Conservation (phyloP, 768 basidiomycete genomes). For the Tricholoma terreum region DNA sequence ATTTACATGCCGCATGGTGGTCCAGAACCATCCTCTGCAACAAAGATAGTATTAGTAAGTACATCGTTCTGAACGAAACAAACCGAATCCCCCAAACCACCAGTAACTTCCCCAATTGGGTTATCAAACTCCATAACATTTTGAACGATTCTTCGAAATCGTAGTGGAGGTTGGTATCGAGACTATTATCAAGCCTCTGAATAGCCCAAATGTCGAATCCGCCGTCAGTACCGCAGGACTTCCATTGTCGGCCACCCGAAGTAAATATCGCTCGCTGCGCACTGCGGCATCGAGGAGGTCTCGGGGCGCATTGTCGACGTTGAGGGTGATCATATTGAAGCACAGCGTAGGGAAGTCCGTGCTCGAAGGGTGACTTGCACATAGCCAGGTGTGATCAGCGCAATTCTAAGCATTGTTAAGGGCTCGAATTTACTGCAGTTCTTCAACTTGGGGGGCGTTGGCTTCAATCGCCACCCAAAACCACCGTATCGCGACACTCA, state of each 20-base stretch:
- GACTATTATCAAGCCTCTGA: slow-evolving; percentile 70
- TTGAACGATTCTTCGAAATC: too few relatives aligned
- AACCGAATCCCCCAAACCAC: slow-evolving; percentile 65
- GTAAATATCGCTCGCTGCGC: slow-evolving; percentile 58
- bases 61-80: background rate
- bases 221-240: slow-evolving; percentile 52
- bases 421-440: too few relatives aligned
- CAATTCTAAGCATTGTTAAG: too few relatives aligned
- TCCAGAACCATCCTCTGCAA: slow-evolving; percentile 59
- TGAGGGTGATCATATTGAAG: slow-evolving; percentile 51
- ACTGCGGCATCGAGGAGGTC: slow-evolving; percentile 56
- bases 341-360: slow-evolving; percentile 37
- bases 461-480: too few relatives aligned
- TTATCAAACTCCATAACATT: slow-evolving; percentile 60
- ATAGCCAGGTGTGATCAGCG: too few relatives aligned
- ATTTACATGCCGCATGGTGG: slow-evolving; percentile 43
- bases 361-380: slow-evolving; percentile 42
- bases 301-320: slow-evolving; percentile 40
- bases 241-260: slow-evolving; percentile 56
- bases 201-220: slow-evolving; percentile 63
- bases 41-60: slow-evolving; percentile 24
- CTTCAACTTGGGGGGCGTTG: too few relatives aligned
- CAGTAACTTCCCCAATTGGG: slow-evolving; percentile 58
- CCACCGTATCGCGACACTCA: too few relatives aligned
- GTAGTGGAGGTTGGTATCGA: too few relatives aligned